Conservation (phyloP, 1,284 basidiomycete genomes). For the Salmacisia buchloeana region DNA sequence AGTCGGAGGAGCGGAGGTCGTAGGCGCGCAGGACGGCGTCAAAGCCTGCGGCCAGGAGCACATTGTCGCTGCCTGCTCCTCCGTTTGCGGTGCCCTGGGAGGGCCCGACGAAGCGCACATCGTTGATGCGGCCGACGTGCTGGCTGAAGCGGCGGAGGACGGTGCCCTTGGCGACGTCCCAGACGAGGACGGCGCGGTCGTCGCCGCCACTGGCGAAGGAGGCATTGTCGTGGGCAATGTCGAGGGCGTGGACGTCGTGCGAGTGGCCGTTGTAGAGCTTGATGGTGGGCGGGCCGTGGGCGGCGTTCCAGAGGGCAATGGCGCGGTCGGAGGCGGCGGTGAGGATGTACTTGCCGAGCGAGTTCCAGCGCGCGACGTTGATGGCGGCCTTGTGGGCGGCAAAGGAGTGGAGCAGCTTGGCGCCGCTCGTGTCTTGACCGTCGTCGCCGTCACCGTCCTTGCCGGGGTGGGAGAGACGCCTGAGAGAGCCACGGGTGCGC, state of each 20-base stretch:
- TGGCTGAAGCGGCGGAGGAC: conserved; percentile 76
- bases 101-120: conserved; percentile 64
- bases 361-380: conserved; percentile 50
- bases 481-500: too few species aligned
- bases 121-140: conserved; percentile 82
- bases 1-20: conserved; percentile 56
- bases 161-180: conserved; percentile 85
- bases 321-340: conserved; percentile 85
- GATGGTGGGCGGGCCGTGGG: conserved; percentile 59
- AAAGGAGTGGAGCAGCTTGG: conserved; percentile 10
- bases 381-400: conserved; percentile 46
- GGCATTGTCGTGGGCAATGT: conserved; percentile 82
- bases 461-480: too few species aligned
- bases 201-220: conserved; percentile 89
- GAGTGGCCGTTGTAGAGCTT: conserved; percentile 84
- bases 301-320: conserved; percentile 85
- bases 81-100: conserved; percentile 7
- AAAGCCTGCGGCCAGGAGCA: conserved; percentile 30
- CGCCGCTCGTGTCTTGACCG: neutral
- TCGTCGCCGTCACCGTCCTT: neutral
- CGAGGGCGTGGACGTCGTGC: conserved; percentile 84
- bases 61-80: conserved; percentile 21
- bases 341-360: conserved; percentile 72
- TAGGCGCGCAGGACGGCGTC: conserved; percentile 41
- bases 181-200: conserved; percentile 83